Conservation (phyloP, 1,284 basidiomycete genomes). For the Marasmius oreades region DNA sequence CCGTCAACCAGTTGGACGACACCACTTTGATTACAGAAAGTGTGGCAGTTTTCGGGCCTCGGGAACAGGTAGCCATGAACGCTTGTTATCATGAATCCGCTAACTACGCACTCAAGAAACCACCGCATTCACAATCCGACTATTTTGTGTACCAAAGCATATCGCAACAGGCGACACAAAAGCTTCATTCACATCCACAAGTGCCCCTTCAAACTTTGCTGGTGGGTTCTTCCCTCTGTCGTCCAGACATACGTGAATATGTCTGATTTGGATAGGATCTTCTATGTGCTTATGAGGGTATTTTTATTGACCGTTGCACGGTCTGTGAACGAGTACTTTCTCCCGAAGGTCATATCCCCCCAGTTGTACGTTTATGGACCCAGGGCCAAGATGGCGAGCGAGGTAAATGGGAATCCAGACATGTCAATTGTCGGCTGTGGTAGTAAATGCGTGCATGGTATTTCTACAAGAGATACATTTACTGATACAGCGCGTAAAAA, state of each 20-base stretch:
- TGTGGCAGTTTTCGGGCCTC: background rate
- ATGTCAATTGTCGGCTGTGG: slow-evolving; percentile 1
- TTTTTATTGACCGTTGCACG: background rate
- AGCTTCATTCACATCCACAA: slow-evolving; percentile 2
- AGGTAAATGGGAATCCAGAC: slow-evolving; percentile 1
- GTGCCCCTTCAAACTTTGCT: background rate
- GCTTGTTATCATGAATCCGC: background rate
- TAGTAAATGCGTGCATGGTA: background rate
- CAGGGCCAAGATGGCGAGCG: background rate
- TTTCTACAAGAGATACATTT: background rate
- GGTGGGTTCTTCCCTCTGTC: background rate
- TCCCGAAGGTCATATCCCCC: background rate
- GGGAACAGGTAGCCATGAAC: background rate
- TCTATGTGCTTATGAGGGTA: background rate
- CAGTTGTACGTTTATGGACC: background rate
- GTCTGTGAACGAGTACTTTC: background rate
- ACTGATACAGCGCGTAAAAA: slow-evolving; percentile 2
- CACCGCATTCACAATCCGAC: background rate
- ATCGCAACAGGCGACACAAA: background rate
- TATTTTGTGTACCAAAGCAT: background rate
- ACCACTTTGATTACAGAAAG: background rate
- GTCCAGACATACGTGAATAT: background rate
- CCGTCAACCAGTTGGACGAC: background rate
- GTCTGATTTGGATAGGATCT: background rate
- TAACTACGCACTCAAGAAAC: background rate